Conservation (phyloP, 2,329 filamentous ascomycete species). For the Ophiostoma himal-ulmi region DNA sequence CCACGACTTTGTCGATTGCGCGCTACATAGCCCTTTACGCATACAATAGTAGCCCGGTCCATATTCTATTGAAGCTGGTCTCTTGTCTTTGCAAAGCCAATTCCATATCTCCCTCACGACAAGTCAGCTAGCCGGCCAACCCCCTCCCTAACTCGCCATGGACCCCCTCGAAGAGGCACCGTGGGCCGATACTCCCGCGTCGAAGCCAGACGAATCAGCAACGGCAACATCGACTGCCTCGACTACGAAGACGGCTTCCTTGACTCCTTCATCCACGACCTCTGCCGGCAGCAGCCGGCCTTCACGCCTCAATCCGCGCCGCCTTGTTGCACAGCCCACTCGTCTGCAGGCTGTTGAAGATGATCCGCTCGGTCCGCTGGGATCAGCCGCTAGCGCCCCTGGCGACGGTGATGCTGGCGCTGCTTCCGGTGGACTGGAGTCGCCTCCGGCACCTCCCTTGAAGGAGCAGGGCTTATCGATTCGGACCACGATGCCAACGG, state of each 20-base stretch:
- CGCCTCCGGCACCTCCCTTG: slow-evolving; percentile 63
- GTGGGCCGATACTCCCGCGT: slow-evolving; percentile 44
- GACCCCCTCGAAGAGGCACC: slow-evolving; percentile 48
- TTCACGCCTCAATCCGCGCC: slow-evolving; percentile 48
- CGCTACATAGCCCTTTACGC: neutral
- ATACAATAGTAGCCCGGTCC: neutral
- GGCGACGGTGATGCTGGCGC: slow-evolving; percentile 23
- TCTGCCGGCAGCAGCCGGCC: slow-evolving; percentile 34
- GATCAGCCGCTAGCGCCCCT: slow-evolving; percentile 35
- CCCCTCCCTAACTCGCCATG: slow-evolving; percentile 33
- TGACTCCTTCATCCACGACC: slow-evolving; percentile 28
- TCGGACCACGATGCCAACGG: slow-evolving; percentile 50
- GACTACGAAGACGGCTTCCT: slow-evolving; percentile 29
- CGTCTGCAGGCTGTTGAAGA: slow-evolving; percentile 72
- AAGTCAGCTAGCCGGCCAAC: neutral
- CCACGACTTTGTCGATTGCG: neutral
- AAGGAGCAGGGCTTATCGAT: slow-evolving; percentile 59
- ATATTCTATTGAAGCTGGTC: neutral
- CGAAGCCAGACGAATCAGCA: slow-evolving; percentile 26
- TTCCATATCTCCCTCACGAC: neutral
- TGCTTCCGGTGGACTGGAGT: slow-evolving; percentile 20
- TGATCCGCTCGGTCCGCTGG: slow-evolving; percentile 69
- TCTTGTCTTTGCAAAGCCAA: neutral
- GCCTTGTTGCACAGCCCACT: slow-evolving; percentile 68
- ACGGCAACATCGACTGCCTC: slow-evolving; percentile 31